phyloP scores from a whole-genome alignment of 2,329 filamentous ascomycete species.

The Pestalotiopsis sp. region DNA sequence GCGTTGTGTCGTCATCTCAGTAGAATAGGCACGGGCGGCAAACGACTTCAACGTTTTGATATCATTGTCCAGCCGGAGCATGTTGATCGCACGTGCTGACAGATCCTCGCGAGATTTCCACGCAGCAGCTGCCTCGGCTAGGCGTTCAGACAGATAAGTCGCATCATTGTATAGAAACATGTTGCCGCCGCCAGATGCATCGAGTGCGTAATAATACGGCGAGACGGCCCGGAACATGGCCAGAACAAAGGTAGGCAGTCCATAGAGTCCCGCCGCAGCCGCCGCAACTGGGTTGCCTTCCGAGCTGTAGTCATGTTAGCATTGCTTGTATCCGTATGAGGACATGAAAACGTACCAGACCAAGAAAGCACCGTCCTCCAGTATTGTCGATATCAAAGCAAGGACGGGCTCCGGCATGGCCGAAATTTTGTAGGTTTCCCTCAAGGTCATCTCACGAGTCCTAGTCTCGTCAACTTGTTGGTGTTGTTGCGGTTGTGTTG shows the following conservation, averaged over 20 bases:
- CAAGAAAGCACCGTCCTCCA: constrained; percentile 64
- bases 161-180: constrained; percentile 74
- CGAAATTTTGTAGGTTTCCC: constrained; percentile 86
- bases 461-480: constrained; percentile 16
- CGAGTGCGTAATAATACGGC: constrained; percentile 70
- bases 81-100: constrained; percentile 49
- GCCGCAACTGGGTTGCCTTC: constrained; percentile 63
- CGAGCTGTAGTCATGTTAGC: constrained; percentile 29
- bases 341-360: constrained; percentile 42
- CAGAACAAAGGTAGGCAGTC: constrained; percentile 70
- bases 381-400: constrained; percentile 61
- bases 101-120: constrained; percentile 61
- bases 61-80: constrained; percentile 63
- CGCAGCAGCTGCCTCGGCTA: constrained; percentile 48
- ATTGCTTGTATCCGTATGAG: too few relatives aligned
- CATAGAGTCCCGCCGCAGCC: constrained; percentile 71
- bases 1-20: constrained; percentile 63
- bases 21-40: constrained; percentile 62
- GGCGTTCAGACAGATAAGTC: constrained; percentile 61
- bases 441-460: constrained; percentile 72
- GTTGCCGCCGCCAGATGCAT: constrained; percentile 61
- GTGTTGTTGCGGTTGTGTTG: not conserved
- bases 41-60: constrained; percentile 62
- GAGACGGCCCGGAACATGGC: constrained; percentile 82
- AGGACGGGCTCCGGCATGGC: constrained; percentile 82